Percentiles rank a stretch among this genome's conserved stretches.
Conservation (phyloP, 2,329 filamentous ascomycete genomes). For the Ophiosphaerella narmari region DNA sequence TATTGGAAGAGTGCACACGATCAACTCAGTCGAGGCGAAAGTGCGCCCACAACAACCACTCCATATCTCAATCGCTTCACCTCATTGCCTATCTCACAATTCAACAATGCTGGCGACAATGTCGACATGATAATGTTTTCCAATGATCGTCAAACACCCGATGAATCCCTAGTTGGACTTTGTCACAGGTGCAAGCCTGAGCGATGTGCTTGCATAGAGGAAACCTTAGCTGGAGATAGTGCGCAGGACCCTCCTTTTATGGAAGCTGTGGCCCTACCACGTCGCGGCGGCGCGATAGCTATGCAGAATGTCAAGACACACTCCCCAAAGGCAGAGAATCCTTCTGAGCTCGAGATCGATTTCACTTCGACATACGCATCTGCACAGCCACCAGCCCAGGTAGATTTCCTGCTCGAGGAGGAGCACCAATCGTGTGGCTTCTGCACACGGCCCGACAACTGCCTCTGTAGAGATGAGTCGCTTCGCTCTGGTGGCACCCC, state of each 20-base stretch:
- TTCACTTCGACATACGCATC: slow-evolving; percentile 35
- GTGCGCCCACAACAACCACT: no score
- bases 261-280: slow-evolving; percentile 24
- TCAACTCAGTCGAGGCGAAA: no score
- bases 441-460: slow-evolving; percentile 38
- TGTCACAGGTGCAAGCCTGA: slow-evolving; percentile 31
- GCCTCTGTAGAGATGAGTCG: slow-evolving; percentile 34
- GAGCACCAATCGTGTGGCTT: slow-evolving; percentile 38
- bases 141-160: not conserved
- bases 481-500: slow-evolving; percentile 11
- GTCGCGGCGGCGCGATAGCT: slow-evolving; percentile 8
- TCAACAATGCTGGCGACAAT: not conserved
- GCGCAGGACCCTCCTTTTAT: slow-evolving; percentile 17
- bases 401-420: slow-evolving; percentile 24
- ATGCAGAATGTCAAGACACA: slow-evolving; percentile 21
- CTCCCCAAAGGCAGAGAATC: slow-evolving; percentile 15
- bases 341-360: slow-evolving; percentile 38
- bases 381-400: slow-evolving; percentile 18
- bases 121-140: not conserved
- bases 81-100: not conserved
- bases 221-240: slow-evolving; percentile 12
- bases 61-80: not conserved
- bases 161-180: not conserved
- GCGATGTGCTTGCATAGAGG: slow-evolving; percentile 40
- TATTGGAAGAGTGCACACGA: slow-evolving; percentile 1